A percentile compares a stretch with the other conserved stretches of the same genome.
Conservation (phyloP, 352 stramenopile genomes). For the Pythium periplocum region DNA sequence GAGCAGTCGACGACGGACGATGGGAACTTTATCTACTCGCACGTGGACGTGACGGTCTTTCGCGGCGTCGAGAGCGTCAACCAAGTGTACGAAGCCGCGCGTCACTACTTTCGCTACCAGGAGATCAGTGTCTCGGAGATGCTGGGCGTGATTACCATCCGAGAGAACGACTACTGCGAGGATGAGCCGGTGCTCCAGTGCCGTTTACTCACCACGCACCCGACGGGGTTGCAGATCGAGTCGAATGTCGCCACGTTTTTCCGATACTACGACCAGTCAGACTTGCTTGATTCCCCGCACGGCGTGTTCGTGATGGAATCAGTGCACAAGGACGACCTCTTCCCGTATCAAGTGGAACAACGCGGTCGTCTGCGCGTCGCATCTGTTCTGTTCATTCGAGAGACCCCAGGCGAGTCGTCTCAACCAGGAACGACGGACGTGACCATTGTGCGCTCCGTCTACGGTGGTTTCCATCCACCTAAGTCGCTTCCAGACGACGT, state of each 20-base stretch:
- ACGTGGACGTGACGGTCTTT: constrained; percentile 11
- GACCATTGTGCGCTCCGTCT: too few species aligned
- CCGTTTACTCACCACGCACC: constrained; percentile 7
- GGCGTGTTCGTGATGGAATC: constrained; percentile 1
- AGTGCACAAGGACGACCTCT: constrained; percentile 1
- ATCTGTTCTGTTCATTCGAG: too few species aligned
- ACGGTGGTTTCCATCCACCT: too few species aligned
- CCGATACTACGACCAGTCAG: not conserved
- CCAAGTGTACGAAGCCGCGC: constrained; percentile 17
- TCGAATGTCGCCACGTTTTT: constrained; percentile 17
- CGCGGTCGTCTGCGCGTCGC: too few species aligned
- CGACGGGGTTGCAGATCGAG: constrained; percentile 9
- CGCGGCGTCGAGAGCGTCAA: constrained; percentile 12
- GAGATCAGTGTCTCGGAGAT: constrained; percentile 20
- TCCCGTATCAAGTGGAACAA: not conserved
- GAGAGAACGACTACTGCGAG: constrained; percentile 13
- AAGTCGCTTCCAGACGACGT: too few species aligned
- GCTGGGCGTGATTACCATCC: constrained; percentile 18
- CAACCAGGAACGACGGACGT: too few species aligned
- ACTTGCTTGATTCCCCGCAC: not conserved
- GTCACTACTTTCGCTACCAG: constrained; percentile 8
- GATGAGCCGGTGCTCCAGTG: constrained; percentile 10
- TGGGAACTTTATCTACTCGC: not conserved
- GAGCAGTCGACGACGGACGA: too few species aligned
- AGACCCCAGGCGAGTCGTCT: too few species aligned